These are phyloP conservation scores for Lasiosphaeris hirsuta DNA, from an alignment of 495 filamentous ascomycete genomes.

Conservation along the genomic window DNA sequence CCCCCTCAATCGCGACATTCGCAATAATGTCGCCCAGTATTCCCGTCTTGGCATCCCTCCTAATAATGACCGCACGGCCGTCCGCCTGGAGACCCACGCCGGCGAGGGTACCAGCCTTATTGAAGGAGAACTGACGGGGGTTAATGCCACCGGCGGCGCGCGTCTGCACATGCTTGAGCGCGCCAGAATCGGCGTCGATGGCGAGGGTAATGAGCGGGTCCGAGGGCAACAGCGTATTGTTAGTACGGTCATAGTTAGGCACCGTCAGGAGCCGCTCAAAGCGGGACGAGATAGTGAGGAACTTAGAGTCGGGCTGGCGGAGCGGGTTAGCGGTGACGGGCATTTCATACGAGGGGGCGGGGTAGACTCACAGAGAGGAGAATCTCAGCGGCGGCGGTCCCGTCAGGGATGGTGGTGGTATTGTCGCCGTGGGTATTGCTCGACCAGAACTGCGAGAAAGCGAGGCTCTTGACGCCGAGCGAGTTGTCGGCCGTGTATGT, in stretches of 20 bases:
- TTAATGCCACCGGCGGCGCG: constrained; percentile 55
- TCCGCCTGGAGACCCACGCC: constrained; percentile 61
- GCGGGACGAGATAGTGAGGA: constrained; percentile 63
- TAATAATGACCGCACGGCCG: constrained; percentile 57
- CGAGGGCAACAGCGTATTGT: constrained; percentile 43
- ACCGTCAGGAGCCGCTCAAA: constrained; percentile 49
- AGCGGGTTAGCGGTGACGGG: neutral
- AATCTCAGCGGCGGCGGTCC: constrained; percentile 57
- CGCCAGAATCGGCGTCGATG: constrained; percentile 47
- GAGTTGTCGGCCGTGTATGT: constrained; percentile 48
- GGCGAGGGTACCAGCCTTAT: constrained; percentile 55
- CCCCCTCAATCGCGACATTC: constrained; percentile 45
- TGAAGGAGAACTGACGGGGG: constrained; percentile 66
- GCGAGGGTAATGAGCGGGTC: constrained; percentile 45
- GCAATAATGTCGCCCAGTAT: constrained; percentile 51
- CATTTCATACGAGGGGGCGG: neutral
- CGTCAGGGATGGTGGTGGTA: constrained; percentile 26
- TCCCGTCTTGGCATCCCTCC: constrained; percentile 54
- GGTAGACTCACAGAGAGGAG: constrained; percentile 50
- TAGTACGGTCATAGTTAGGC: constrained; percentile 41
- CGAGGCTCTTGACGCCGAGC: constrained; percentile 19
- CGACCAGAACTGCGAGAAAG: constrained; percentile 43
- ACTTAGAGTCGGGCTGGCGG: constrained; percentile 53
- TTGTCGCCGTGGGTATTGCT: constrained; percentile 43
- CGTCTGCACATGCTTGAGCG: constrained; percentile 47